phyloP scores from a whole-genome alignment of 768 basidiomycete genomes.

The Rhizopogon roseolus region DNA sequence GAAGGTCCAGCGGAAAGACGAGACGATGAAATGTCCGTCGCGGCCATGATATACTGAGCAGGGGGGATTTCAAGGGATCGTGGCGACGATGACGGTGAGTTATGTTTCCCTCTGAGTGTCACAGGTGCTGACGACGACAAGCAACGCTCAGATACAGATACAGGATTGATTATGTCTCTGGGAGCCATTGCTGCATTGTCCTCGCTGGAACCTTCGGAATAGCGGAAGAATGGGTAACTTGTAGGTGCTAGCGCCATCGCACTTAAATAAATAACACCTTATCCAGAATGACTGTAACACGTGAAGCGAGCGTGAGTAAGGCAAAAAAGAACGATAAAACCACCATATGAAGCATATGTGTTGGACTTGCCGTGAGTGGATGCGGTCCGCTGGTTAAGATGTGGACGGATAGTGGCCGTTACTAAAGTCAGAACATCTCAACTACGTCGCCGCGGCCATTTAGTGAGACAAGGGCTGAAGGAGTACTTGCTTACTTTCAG shows the following conservation, averaged over 20 bases:
- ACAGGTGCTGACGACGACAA: background rate
- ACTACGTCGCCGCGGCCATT: background rate
- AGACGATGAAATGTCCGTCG: background rate
- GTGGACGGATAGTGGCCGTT: background rate
- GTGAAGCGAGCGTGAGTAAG: conserved; percentile 3
- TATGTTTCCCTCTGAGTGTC: background rate
- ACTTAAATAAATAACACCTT: background rate
- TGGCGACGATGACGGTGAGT: background rate
- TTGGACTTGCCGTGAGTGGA: background rate
- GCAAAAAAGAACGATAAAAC: conserved; percentile 1
- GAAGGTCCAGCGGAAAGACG: background rate
- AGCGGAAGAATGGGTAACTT: background rate
- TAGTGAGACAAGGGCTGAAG: background rate
- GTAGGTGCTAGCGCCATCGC: background rate
- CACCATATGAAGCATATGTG: background rate
- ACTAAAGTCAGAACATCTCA: background rate
- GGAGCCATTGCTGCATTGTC: background rate
- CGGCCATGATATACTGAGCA: no score
- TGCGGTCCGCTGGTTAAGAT: background rate
- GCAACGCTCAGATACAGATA: background rate
- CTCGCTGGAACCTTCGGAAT: background rate
- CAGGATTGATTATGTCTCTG: background rate
- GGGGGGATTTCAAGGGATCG: background rate
- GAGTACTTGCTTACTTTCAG: background rate
- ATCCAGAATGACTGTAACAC: background rate